Conservation (phyloP, 306 rosid species). For the Prunus mira region DNA sequence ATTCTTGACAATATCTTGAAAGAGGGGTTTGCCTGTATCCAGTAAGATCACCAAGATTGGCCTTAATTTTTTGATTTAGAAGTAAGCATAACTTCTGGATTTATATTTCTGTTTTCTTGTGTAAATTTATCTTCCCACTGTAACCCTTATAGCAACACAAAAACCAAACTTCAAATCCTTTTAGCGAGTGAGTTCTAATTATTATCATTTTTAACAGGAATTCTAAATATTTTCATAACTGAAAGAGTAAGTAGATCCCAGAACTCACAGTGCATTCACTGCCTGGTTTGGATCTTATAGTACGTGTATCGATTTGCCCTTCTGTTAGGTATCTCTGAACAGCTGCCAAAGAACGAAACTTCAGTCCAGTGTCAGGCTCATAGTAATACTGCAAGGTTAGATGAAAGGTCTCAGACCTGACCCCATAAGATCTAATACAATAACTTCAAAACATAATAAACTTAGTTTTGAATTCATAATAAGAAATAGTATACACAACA, state of each 20-base stretch:
- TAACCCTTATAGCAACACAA: background rate
- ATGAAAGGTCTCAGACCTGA: background rate
- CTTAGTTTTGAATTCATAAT: background rate
- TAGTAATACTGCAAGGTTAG: slow-evolving; percentile 46
- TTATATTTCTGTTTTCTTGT: background rate
- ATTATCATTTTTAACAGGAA: too few relatives aligned
- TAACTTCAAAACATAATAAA: background rate
- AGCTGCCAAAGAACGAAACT: slow-evolving; percentile 55
- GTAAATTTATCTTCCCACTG: background rate
- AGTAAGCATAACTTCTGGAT: background rate
- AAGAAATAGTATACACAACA: background rate
- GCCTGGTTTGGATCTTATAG: slow-evolving; percentile 17
- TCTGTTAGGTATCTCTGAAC: slow-evolving; percentile 46
- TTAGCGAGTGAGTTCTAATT: background rate
- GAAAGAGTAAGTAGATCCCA: background rate
- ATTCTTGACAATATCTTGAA: too few relatives aligned
- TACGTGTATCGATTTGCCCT: slow-evolving; percentile 3
- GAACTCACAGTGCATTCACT: slow-evolving; percentile 35
- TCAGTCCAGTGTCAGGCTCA: slow-evolving; percentile 45
- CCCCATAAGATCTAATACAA: background rate
- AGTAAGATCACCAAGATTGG: too few relatives aligned
- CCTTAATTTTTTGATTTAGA: too few relatives aligned
- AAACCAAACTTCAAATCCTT: background rate
- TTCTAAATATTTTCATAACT: background rate
- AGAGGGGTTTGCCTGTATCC: too few relatives aligned